Evolutionary conservation across 1,284 basidiomycete genomes (phyloP).

Genomic region (Trametes sp.): DNA sequence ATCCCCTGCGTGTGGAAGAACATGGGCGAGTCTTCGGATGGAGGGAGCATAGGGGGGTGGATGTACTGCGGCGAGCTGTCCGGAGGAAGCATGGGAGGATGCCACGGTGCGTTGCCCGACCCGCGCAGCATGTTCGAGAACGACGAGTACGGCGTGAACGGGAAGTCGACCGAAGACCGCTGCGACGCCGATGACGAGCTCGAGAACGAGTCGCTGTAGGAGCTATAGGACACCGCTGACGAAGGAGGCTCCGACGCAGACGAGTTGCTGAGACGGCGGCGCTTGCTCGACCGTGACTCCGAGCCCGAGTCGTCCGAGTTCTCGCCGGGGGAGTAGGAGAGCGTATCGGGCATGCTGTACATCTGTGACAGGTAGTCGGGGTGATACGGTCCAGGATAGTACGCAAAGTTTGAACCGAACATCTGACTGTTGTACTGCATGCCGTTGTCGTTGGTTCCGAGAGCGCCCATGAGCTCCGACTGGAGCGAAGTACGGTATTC

Average conservation of each 20-base stretch:
- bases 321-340: constrained; percentile 56
- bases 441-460: constrained; percentile 55
- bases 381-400: constrained; percentile 75
- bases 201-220: constrained; percentile 47
- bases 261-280: constrained; percentile 76
- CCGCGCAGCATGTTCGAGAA: constrained; percentile 56
- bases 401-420: constrained; percentile 39
- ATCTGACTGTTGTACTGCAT: constrained; percentile 37
- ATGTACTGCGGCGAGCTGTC: constrained; percentile 58
- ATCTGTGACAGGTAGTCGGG: constrained; percentile 67
- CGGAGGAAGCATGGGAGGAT: constrained; percentile 72
- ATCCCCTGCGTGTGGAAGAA: constrained; percentile 56
- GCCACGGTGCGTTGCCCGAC: constrained; percentile 67
- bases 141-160: constrained; percentile 48
- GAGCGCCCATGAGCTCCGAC: constrained; percentile 70
- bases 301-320: constrained; percentile 49
- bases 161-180: constrained; percentile 68
- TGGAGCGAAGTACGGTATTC: constrained; percentile 52
- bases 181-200: constrained; percentile 51
- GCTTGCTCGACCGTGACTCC: constrained; percentile 63
- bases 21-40: constrained; percentile 53
- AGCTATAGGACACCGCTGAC: constrained; percentile 47
- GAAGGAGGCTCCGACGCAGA: constrained; percentile 62
- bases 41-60: constrained; percentile 68
- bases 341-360: constrained; percentile 54